Percentiles rank a stretch among this genome's conserved stretches.
Evolutionary conservation across 177 flowering plant genomes (phyloP).

Genomic region (Vitis hybrid): DNA sequence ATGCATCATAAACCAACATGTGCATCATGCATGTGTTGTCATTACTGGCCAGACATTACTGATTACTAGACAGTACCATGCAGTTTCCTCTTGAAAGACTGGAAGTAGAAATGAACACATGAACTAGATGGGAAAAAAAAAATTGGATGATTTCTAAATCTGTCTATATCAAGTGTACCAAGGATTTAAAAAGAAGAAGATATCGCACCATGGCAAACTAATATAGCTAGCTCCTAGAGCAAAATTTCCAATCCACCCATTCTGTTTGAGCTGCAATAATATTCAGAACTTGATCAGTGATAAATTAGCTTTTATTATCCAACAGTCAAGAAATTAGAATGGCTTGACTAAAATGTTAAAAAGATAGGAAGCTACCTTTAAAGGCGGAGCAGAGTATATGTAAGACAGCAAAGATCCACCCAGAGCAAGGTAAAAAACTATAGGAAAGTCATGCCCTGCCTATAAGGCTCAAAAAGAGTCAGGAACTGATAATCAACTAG

Average conservation of each 20-base stretch:
- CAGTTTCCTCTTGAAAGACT: background rate
- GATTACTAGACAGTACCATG: background rate
- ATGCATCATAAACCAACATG: background rate
- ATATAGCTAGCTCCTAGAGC: slow-evolving; percentile 97
- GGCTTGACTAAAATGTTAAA: background rate
- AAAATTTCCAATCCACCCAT: slow-evolving; percentile 98
- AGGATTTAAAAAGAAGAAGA: background rate
- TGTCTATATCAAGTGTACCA: background rate
- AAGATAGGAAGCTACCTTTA: slow-evolving; percentile 52
- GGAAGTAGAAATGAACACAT: background rate
- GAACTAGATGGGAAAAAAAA: too few species aligned
- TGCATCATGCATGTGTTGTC: background rate
- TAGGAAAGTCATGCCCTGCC: slow-evolving; percentile 90
- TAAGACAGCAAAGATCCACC: slow-evolving; percentile 95
- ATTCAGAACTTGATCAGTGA: background rate
- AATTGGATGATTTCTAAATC: background rate
- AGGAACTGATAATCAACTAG: slow-evolving; percentile 9
- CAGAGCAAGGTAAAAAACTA: slow-evolving; percentile 80
- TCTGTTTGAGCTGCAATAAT: slow-evolving; percentile 83
- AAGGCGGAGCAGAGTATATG: slow-evolving; percentile 96
- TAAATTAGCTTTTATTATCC: background rate
- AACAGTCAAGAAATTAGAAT: slow-evolving; percentile 1
- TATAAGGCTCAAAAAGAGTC: slow-evolving; percentile 29
- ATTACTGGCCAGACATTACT: background rate
- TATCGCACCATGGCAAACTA: slow-evolving; percentile 83